Evolutionary conservation across 768 basidiomycete genomes (phyloP), one percentile per base, ranked within the genome.

Genomic region (Auricularia sp.): DNA sequence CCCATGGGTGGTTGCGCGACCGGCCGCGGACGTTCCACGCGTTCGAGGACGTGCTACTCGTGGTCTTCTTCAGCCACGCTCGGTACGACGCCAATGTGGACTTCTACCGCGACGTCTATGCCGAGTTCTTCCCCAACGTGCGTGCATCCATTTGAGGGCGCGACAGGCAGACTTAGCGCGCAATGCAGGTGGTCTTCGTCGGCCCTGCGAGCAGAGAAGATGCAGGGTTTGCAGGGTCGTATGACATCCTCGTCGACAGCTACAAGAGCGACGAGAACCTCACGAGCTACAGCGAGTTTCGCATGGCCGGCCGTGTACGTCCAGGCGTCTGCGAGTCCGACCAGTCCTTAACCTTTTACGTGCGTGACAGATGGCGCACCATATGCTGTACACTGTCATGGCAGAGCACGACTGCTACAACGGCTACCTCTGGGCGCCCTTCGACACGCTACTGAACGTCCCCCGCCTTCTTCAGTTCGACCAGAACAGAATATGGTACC

Each of bases 381-480:
- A 82, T 65, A 82, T 82, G 80, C 72, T 82, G 10, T 80, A 80
- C 67, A 82, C 79, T 3, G 79, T 76, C 39, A 62, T 83, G 63
- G 72, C 72, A 54, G 78, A 77, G 60, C 68, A 79, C 61, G 72
- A 68, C 12, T 82, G 81, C 67, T 83, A 83, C 67, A 73, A 79
- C 36, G 81, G 81, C 4, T 81, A 81, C 68, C 76, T 82, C 16
- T 82, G 81, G 81, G 80, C 77, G 44, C 81, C 82, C 16, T 81
- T 82, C 64, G 79, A 82, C 66, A 78, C 81, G 6, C 70, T 82
- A 21, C 72, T 83, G 61, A 83, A 83, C 64, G 69, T 82, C 51
- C 80, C 81, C 12, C 79, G 81, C 36, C 72, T 81, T 7, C 73
- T 80, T 62, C 74, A 75, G 63, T 83, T 82, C 65, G 69, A 80